A percentile compares a stretch with the other conserved stretches of the same genome.
Conservation (phyloP, 2,329 filamentous ascomycete species). For the Zarea fungicola region DNA sequence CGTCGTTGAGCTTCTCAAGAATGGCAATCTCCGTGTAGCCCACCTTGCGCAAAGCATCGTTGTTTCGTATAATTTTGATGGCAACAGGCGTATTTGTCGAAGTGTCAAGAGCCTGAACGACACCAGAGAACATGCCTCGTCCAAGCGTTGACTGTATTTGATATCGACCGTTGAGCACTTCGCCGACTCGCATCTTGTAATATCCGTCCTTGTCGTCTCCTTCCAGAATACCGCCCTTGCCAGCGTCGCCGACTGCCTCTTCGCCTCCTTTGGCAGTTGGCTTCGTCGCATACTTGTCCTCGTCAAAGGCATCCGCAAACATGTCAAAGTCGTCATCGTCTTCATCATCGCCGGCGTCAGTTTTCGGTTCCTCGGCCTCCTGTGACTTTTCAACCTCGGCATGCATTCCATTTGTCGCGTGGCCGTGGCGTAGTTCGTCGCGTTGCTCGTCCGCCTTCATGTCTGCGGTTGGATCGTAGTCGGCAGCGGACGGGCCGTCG, state of each 20-base stretch:
- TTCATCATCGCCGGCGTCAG: conserved; percentile 55
- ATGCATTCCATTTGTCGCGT: conserved; percentile 46
- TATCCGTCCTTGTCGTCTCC: conserved; percentile 94
- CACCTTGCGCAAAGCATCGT: conserved; percentile 86
- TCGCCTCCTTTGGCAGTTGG: conserved; percentile 36
- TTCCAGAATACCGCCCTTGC: conserved; percentile 75
- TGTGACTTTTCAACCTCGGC: conserved; percentile 26
- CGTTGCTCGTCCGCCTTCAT: conserved; percentile 78
- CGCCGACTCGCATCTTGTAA: conserved; percentile 89
- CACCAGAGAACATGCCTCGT: conserved; percentile 93
- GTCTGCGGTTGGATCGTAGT: conserved; percentile 85
- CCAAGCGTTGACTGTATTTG: conserved; percentile 83
- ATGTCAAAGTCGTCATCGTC: conserved; percentile 75
- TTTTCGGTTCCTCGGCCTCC: conserved; percentile 23
- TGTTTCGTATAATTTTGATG: conserved; percentile 97
- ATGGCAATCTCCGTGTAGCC: conserved; percentile 94
- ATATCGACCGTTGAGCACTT: conserved; percentile 84
- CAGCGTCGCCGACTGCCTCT: conserved; percentile 53
- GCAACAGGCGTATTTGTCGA: conserved; percentile 74
- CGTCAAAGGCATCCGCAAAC: conserved; percentile 78
- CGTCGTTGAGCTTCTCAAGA: conserved; percentile 76
- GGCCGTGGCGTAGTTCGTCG: conserved; percentile 59
- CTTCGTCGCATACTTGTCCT: conserved; percentile 58
- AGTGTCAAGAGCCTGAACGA: conserved; percentile 81
- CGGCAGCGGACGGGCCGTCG: conserved; percentile 83